A percentile compares a stretch with the other conserved stretches of the same genome.
These are phyloP conservation scores for Populus deltoides DNA, from an alignment of 345 rosid genomes.

Conservation along the genomic window DNA sequence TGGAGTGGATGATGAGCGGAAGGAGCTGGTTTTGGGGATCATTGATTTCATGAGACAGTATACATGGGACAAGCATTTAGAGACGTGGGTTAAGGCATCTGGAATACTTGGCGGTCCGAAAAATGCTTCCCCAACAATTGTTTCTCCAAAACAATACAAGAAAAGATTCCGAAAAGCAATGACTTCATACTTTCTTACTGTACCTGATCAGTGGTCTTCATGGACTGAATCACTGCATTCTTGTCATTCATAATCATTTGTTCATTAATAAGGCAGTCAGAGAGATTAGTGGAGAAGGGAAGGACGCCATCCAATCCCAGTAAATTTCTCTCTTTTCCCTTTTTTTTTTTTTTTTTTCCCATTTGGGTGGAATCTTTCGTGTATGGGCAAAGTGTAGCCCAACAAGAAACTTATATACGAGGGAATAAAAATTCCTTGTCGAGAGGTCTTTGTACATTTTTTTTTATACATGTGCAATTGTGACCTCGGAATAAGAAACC, in stretches of 20 bases:
- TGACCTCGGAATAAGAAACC: constrained; percentile 2
- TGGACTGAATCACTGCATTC: constrained; percentile 33
- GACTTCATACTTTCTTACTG: constrained; percentile 88
- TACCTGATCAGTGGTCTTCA: constrained; percentile 89
- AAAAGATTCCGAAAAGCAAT: constrained; percentile 92
- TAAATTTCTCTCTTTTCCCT: not conserved
- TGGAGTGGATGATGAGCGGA: constrained; percentile 83
- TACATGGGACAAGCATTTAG: constrained; percentile 99
- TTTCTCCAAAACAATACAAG: constrained; percentile 93
- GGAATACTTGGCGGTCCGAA: constrained; percentile 85
- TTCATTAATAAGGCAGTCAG: constrained; percentile 36
- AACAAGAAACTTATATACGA: constrained; percentile 7
- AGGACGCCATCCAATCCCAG: constrained; percentile 4
- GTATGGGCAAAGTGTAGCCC: constrained; percentile 20
- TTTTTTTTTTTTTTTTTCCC: not conserved
- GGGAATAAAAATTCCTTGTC: constrained; percentile 23
- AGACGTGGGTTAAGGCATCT: constrained; percentile 93
- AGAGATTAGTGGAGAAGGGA: constrained; percentile 8
- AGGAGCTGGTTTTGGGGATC: constrained; percentile 90
- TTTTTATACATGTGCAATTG: constrained; percentile 25
- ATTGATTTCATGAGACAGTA: constrained; percentile 98
- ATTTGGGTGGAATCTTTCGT: not conserved
- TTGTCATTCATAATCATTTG: constrained; percentile 33
- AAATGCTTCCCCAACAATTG: constrained; percentile 77
- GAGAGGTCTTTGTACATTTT: constrained; percentile 25